Conservation (phyloP, 345 rosid genomes). For the Salix koriyanagi region DNA sequence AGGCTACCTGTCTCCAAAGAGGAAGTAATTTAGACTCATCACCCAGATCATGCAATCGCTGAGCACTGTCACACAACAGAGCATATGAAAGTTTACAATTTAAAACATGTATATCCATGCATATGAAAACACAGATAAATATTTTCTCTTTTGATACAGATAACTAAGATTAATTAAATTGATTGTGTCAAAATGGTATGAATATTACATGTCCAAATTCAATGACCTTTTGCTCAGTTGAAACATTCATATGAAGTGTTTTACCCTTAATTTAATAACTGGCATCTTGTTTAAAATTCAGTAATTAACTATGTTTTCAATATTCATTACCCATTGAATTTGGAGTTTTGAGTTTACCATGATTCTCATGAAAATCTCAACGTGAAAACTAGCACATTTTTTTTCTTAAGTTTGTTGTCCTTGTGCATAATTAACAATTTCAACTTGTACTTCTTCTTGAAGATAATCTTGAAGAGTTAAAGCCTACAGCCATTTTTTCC, state of each 20-base stretch:
- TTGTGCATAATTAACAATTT: neutral
- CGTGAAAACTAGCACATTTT: neutral
- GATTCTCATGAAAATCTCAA: neutral
- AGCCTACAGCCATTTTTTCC: neutral
- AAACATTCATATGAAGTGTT: neutral
- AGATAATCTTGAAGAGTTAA: neutral
- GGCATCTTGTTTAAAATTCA: neutral
- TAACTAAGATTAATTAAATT: neutral
- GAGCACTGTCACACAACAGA: constrained; percentile 53
- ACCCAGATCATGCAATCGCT: constrained; percentile 79
- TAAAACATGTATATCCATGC: too few species aligned
- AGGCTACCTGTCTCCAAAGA: constrained; percentile 95
- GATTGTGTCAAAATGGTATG: constrained; percentile 3
- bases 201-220: neutral
- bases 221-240: neutral
- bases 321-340: neutral
- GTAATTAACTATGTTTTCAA: neutral
- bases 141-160: too few species aligned
- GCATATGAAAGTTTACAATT: neutral
- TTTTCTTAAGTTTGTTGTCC: neutral
- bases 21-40: constrained; percentile 93
- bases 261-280: neutral
- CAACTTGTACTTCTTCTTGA: too few species aligned
- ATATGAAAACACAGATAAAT: too few species aligned
- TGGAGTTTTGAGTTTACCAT: neutral